A percentile compares a stretch with the other conserved stretches of the same genome.
Evolutionary conservation across 495 filamentous ascomycete genomes (phyloP).

Genomic region (Penicillium cinerascens): DNA sequence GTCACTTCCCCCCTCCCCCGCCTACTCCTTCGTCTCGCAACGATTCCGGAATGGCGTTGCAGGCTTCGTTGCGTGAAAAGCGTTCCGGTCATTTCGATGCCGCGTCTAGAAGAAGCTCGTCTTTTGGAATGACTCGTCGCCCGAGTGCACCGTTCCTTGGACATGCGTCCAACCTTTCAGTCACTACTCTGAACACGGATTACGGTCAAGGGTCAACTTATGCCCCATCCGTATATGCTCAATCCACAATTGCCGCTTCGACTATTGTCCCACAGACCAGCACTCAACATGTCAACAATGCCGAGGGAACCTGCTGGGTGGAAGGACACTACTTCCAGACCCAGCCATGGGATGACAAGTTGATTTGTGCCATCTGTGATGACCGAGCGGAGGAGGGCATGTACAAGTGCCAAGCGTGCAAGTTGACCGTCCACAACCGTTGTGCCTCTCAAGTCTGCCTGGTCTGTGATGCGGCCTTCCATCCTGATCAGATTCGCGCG

Average conservation of each 20-base stretch:
- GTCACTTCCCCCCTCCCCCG: constrained; percentile 71
- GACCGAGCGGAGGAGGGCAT: constrained; percentile 86
- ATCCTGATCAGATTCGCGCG: constrained; percentile 83
- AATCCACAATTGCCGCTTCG: constrained; percentile 95
- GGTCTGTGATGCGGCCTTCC: constrained; percentile 87
- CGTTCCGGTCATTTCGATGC: constrained; percentile 92
- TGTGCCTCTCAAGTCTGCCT: constrained; percentile 79
- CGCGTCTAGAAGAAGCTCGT: constrained; percentile 79
- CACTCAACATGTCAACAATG: constrained; percentile 79
- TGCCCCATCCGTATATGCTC: constrained; percentile 92
- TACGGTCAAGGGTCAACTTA: constrained; percentile 74
- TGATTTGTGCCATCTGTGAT: constrained; percentile 81
- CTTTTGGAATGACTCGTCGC: constrained; percentile 76
- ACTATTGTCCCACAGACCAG: constrained; percentile 93
- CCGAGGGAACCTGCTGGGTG: constrained; percentile 82
- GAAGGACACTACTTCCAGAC: constrained; percentile 91
- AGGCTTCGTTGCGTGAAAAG: constrained; percentile 85
- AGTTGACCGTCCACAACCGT: constrained; percentile 69
- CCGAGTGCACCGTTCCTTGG: constrained; percentile 83
- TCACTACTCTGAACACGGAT: constrained; percentile 76
- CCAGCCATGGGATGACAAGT: constrained; percentile 61
- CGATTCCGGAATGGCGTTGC: constrained; percentile 84
- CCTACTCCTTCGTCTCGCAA: constrained; percentile 75
- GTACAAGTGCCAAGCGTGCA: constrained; percentile 80
- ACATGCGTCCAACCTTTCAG: constrained; percentile 76